phyloP scores from a whole-genome alignment of 1,139 yeast species.

The Zygosaccharomyces sapae region DNA sequence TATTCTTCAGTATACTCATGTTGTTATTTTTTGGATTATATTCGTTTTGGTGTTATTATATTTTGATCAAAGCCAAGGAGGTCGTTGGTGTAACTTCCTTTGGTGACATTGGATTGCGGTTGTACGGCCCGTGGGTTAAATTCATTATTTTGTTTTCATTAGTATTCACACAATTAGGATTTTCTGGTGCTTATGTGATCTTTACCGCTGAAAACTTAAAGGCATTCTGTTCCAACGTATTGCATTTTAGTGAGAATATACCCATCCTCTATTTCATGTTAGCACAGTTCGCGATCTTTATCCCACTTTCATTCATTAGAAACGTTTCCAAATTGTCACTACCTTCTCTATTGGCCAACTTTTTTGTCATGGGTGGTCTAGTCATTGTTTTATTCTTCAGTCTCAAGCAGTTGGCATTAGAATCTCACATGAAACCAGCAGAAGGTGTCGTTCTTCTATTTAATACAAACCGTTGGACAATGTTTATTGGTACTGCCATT shows the following conservation, averaged over 20 bases:
- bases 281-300: slow-evolving; percentile 53
- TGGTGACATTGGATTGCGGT: slow-evolving; percentile 64
- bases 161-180: slow-evolving; percentile 67
- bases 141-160: slow-evolving; percentile 57
- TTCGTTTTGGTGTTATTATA: slow-evolving; percentile 67
- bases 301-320: slow-evolving; percentile 67
- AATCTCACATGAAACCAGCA: slow-evolving; percentile 29
- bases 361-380: slow-evolving; percentile 61
- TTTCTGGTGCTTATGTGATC: slow-evolving; percentile 70
- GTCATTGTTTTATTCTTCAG: slow-evolving; percentile 59
- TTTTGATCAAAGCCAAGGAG: slow-evolving; percentile 54
- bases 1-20: slow-evolving; percentile 51
- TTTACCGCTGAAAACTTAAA: slow-evolving; percentile 66
- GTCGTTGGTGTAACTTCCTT: slow-evolving; percentile 59
- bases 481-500: slow-evolving; percentile 76
- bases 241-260: slow-evolving; percentile 36
- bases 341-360: slow-evolving; percentile 63
- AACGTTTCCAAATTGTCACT: slow-evolving; percentile 67
- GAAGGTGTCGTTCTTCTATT: slow-evolving; percentile 41
- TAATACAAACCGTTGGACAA: slow-evolving; percentile 62
- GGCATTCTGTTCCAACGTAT: slow-evolving; percentile 52
- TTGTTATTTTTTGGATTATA: slow-evolving; percentile 57
- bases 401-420: slow-evolving; percentile 34
- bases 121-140: slow-evolving; percentile 61
- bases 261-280: slow-evolving; percentile 44